These are phyloP conservation scores for Pulchroboletus neoregius DNA, from an alignment of 1,284 basidiomycete species.

Conservation along the genomic window DNA sequence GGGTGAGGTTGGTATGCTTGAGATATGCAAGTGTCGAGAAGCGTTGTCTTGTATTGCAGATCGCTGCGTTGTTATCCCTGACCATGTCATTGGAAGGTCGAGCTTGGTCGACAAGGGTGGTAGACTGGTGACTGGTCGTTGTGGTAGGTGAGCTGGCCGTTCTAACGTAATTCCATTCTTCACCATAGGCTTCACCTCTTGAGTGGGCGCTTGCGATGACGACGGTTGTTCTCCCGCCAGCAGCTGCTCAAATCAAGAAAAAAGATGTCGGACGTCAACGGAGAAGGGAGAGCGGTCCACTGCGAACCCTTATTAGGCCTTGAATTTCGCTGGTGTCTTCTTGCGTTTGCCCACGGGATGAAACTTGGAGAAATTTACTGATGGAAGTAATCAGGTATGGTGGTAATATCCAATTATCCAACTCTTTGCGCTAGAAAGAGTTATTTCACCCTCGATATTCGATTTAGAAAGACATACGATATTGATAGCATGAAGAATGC, in stretches of 20 bases:
- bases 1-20: slow-evolving; percentile 14
- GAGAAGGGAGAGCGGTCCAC: slow-evolving; percentile 45
- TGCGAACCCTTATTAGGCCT: slow-evolving; percentile 65
- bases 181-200: slow-evolving; percentile 11
- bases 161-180: slow-evolving; percentile 19
- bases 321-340: slow-evolving; percentile 40
- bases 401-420: slow-evolving; percentile 44
- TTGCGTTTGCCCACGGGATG: slow-evolving; percentile 26
- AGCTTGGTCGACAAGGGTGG: slow-evolving; percentile 14
- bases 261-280: slow-evolving; percentile 43
- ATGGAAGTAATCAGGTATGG: slow-evolving; percentile 40
- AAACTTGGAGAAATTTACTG: slow-evolving; percentile 36
- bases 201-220: slow-evolving; percentile 17
- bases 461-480: slow-evolving; percentile 37
- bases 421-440: slow-evolving; percentile 42
- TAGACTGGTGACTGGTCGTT: slow-evolving; percentile 16
- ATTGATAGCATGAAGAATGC: slow-evolving; percentile 40
- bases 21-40: slow-evolving; percentile 5
- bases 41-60: slow-evolving; percentile 14
- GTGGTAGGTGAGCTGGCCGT: slow-evolving; percentile 31
- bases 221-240: slow-evolving; percentile 33
- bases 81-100: slow-evolving; percentile 16
- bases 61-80: slow-evolving; percentile 11
- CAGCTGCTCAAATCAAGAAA: slow-evolving; percentile 52
- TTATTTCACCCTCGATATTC: slow-evolving; percentile 11